A percentile compares a stretch with the other conserved stretches of the same genome.
phyloP scores from a whole-genome alignment of 2,329 filamentous ascomycete species.

The Polytolypa hystricis region DNA sequence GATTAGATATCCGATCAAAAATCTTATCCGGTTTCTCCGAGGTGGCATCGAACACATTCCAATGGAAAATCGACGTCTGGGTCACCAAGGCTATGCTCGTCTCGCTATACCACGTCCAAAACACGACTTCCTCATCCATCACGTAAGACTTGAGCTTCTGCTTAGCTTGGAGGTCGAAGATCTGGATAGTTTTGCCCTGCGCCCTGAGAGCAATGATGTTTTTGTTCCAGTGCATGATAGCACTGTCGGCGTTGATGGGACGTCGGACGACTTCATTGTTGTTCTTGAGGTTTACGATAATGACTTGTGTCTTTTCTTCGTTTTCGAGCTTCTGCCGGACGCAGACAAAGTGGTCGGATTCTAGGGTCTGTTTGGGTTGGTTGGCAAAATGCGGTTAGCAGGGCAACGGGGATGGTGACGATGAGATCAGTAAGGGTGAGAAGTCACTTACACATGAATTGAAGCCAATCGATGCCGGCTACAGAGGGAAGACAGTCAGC shows the following conservation, averaged over 20 bases:
- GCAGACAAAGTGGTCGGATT: conserved; percentile 94
- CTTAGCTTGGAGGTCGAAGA: conserved; percentile 90
- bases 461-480: conserved; percentile 69
- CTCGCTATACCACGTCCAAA: conserved; percentile 99
- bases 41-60: conserved; percentile 83
- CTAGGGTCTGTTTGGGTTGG: conserved; percentile 60
- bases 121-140: conserved; percentile 95
- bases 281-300: conserved; percentile 97
- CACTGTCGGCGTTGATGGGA: conserved; percentile 97
- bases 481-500: conserved; percentile 20
- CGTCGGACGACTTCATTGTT: conserved; percentile 88
- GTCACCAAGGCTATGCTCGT: conserved; percentile 81
- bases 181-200: conserved; percentile 86
- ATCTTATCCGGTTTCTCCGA: conserved; percentile 76
- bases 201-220: conserved; percentile 96
- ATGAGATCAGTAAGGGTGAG: conserved; percentile 11
- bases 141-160: conserved; percentile 92
- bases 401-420: too few relatives aligned
- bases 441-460: conserved; percentile 63
- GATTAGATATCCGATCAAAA: conserved; percentile 87
- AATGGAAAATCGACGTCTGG: conserved; percentile 85
- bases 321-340: conserved; percentile 88
- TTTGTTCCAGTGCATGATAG: conserved; percentile 97
- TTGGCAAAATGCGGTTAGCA: too few relatives aligned
- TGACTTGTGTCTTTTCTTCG: conserved; percentile 76